phyloP scores from a whole-genome alignment of 164 flowering plant species.

The Warburgia ugandensis region DNA sequence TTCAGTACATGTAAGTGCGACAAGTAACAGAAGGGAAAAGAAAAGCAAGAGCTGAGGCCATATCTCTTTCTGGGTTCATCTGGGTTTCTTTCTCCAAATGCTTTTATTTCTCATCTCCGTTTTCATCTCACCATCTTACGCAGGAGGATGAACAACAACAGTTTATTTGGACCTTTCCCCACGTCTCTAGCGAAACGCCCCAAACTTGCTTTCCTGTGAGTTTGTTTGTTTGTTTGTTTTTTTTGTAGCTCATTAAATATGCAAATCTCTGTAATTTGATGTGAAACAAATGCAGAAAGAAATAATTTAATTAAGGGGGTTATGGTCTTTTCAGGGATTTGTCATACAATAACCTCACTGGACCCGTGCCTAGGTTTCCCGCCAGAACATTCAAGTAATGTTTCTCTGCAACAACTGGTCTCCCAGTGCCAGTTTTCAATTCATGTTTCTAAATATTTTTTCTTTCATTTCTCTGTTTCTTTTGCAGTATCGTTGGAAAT shows the following conservation, averaged over 20 bases:
- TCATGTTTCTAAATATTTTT: neutral
- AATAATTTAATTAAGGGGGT: neutral
- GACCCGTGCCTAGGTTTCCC: constrained; percentile 72
- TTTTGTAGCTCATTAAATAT: constrained; percentile 13
- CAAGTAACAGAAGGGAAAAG: too few species aligned
- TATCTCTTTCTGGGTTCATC: constrained; percentile 11
- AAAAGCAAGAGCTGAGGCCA: too few species aligned
- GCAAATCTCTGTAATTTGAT: constrained; percentile 10
- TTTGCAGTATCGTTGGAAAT: constrained; percentile 60
- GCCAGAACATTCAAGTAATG: constrained; percentile 80
- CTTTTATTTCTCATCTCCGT: constrained; percentile 7
- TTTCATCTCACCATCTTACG: neutral
- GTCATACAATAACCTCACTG: constrained; percentile 86
- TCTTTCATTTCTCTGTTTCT: neutral
- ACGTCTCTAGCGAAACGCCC: constrained; percentile 60
- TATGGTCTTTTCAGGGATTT: constrained; percentile 52
- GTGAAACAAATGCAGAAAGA: too few species aligned
- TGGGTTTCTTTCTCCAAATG: too few species aligned
- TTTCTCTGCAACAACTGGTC: constrained; percentile 2
- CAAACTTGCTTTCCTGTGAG: constrained; percentile 89
- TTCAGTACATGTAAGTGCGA: constrained; percentile 84
- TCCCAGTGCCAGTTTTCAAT: neutral
- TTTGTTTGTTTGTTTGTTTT: constrained; percentile 6
- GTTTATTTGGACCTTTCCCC: constrained; percentile 77
- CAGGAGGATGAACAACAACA: constrained; percentile 93